phyloP scores from a whole-genome alignment of 257 asterid species.

The Asclepias syriaca region DNA sequence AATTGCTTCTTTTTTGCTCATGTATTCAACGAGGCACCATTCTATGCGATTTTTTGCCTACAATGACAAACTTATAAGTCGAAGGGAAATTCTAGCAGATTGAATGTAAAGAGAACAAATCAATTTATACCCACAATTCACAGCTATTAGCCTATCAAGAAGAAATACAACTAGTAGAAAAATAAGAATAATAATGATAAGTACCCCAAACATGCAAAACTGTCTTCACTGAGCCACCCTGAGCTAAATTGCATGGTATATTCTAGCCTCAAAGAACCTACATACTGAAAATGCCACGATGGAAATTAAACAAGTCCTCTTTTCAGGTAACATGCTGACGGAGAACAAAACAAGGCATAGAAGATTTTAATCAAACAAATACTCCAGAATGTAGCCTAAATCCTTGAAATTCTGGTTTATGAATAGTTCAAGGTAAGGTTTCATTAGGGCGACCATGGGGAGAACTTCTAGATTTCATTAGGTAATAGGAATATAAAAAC shows the following conservation, averaged over 20 bases:
- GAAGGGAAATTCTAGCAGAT: conserved; percentile 11
- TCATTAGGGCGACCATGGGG: neutral
- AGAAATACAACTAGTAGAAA: neutral
- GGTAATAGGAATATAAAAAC: neutral
- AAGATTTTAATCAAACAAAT: no score
- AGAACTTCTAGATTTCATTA: neutral
- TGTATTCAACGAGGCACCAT: conserved; percentile 64
- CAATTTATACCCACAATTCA: neutral
- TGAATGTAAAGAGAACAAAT: neutral
- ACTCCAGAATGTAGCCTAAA: no score
- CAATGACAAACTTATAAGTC: conserved; percentile 15
- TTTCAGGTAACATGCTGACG: no score
- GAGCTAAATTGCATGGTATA: neutral
- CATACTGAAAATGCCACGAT: neutral
- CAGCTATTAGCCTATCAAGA: neutral
- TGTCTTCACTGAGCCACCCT: neutral
- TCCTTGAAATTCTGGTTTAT: no score
- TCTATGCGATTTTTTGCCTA: conserved; percentile 80
- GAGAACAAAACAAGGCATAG: no score
- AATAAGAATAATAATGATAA: no score
- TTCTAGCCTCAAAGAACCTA: neutral
- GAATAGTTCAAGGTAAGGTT: no score
- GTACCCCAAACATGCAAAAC: neutral
- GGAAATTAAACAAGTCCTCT: neutral
- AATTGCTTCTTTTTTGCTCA: conserved; percentile 72